phyloP scores from a whole-genome alignment of 306 rosid species.

The Glycine latifolia region DNA sequence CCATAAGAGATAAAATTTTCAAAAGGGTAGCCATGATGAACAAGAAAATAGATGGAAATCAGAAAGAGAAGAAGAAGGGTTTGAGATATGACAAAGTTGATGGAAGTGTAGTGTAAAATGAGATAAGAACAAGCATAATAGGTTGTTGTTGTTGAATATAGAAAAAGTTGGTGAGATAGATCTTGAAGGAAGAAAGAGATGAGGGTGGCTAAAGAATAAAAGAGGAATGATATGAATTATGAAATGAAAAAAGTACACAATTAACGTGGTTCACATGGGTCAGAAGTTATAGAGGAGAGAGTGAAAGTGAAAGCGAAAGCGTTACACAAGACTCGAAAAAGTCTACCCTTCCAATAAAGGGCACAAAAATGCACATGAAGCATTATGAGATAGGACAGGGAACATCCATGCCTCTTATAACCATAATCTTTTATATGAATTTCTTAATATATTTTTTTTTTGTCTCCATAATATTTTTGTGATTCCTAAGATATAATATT shows the following conservation, averaged over 20 bases:
- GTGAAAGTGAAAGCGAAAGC: constrained; percentile 1
- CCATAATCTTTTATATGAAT: too few species aligned
- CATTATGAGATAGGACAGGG: not conserved
- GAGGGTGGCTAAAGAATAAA: not conserved
- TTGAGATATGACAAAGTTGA: constrained; percentile 20
- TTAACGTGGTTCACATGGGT: constrained; percentile 34
- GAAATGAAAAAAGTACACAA: not conserved
- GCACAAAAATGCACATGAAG: not conserved
- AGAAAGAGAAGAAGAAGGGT: not conserved
- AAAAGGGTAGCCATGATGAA: constrained; percentile 50
- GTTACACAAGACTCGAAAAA: not conserved
- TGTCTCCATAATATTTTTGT: too few species aligned
- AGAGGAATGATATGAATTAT: not conserved
- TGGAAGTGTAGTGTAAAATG: not conserved
- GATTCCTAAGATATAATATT: too few species aligned
- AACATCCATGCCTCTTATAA: not conserved
- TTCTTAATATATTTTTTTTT: too few species aligned
- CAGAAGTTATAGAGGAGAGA: not conserved
- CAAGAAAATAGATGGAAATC: not conserved
- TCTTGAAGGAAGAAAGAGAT: not conserved
- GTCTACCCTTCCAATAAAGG: constrained; percentile 12
- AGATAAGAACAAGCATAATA: not conserved
- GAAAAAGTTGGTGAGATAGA: constrained; percentile 34
- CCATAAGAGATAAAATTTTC: constrained; percentile 22
- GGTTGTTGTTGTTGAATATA: constrained; percentile 37